A percentile compares a stretch with the other conserved stretches of the same genome.
Evolutionary conservation across 176 grass and related monocot species (phyloP).

Genomic region (Ananas comosus): DNA sequence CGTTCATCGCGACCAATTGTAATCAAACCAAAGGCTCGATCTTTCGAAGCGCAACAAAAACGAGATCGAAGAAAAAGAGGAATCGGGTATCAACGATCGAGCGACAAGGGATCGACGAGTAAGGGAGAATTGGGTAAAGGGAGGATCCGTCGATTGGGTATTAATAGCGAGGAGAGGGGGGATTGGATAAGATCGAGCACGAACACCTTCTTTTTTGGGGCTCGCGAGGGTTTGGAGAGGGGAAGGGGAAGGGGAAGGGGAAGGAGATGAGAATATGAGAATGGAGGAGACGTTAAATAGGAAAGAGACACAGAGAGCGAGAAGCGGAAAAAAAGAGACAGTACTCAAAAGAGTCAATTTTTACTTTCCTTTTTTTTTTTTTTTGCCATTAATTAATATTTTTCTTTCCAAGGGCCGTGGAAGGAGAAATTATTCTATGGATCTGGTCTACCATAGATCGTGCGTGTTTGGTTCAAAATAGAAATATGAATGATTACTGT

Average conservation of each 20-base stretch:
- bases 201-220: neutral
- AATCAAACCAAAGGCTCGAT: neutral
- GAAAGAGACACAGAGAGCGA: neutral
- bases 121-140: neutral
- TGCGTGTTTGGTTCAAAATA: too few species aligned
- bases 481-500: too few species aligned
- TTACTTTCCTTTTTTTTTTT: neutral
- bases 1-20: constrained; percentile 45
- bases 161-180: neutral
- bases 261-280: too few species aligned
- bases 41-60: neutral
- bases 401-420: neutral
- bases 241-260: neutral
- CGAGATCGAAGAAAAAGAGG: neutral
- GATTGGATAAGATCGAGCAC: neutral
- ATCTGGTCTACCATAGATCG: too few species aligned
- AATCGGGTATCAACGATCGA: neutral
- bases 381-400: neutral
- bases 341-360: neutral
- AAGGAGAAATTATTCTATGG: neutral
- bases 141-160: neutral
- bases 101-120: neutral
- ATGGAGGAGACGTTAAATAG: too few species aligned
- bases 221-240: neutral
- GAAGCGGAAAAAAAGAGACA: neutral